A percentile compares a stretch with the other conserved stretches of the same genome.
These are phyloP conservation scores for Pichia manshurica DNA, from an alignment of 805 yeast species.

Conservation along the genomic window DNA sequence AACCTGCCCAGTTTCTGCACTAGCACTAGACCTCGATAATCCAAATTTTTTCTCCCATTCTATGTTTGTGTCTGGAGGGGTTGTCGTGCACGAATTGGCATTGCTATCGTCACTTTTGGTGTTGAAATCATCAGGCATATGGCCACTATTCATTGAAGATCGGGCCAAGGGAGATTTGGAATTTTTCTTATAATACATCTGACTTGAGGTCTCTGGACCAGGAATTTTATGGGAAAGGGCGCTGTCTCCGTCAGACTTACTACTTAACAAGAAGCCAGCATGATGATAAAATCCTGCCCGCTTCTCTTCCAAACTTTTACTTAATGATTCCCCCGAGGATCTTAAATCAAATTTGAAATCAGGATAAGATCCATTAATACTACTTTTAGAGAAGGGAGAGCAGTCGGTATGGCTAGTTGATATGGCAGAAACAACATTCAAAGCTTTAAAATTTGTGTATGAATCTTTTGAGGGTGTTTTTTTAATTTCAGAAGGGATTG, in stretches of 20 bases:
- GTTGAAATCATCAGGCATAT: too few relatives aligned
- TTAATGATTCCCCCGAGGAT: background rate
- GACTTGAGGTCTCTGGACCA: background rate
- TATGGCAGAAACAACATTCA: slow-evolving; percentile 3
- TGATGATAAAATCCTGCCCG: slow-evolving; percentile 6
- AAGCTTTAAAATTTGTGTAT: background rate
- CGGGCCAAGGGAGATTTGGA: background rate
- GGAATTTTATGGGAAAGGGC: too few relatives aligned
- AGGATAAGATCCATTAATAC: background rate
- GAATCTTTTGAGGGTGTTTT: background rate
- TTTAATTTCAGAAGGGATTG: background rate
- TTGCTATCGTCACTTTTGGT: background rate
- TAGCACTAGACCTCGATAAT: background rate
- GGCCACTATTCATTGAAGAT: too few relatives aligned
- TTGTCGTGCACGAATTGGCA: background rate
- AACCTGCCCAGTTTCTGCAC: background rate
- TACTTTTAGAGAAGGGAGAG: background rate
- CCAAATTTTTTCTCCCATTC: slow-evolving; percentile 6
- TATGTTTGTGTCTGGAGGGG: background rate
- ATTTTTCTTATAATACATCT: background rate
- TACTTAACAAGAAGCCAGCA: background rate
- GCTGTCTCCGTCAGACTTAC: too few relatives aligned
- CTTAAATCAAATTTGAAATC: background rate
- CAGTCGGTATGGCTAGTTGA: background rate
- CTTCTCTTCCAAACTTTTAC: background rate